These are phyloP conservation scores for Viola pubescens DNA, from an alignment of 441 rosid genomes.

Conservation along the genomic window DNA sequence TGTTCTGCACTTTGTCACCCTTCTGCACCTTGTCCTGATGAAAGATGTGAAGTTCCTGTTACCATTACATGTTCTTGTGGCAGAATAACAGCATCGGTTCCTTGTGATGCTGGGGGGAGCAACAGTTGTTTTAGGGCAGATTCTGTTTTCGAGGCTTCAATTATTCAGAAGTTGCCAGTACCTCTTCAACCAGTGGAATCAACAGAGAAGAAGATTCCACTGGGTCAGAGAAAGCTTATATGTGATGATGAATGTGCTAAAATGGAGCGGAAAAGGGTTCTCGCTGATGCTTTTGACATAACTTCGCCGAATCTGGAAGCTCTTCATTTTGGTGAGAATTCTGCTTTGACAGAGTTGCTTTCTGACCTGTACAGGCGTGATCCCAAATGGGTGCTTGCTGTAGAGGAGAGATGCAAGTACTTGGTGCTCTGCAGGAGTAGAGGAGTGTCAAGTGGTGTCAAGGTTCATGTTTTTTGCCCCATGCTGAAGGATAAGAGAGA, in stretches of 20 bases:
- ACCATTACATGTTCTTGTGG: constrained; percentile 86
- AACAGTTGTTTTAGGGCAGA: constrained; percentile 39
- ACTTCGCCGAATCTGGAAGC: constrained; percentile 69
- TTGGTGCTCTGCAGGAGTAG: constrained; percentile 82
- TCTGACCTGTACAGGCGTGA: constrained; percentile 84
- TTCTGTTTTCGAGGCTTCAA: constrained; percentile 58
- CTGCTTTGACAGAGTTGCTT: constrained; percentile 60
- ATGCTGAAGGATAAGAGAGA: constrained; percentile 96
- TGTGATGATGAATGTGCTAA: constrained; percentile 93
- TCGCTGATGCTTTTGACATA: constrained; percentile 95
- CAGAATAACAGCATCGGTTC: constrained; percentile 63
- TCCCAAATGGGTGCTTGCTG: constrained; percentile 82
- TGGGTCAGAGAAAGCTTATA: constrained; percentile 83
- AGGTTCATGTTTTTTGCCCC: constrained; percentile 92
- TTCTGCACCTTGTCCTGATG: constrained; percentile 72
- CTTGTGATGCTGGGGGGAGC: constrained; percentile 91
- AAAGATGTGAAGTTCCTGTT: constrained; percentile 71
- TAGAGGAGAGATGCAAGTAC: constrained; percentile 94
- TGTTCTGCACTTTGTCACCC: constrained; percentile 87
- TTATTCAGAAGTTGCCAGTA: constrained; percentile 61
- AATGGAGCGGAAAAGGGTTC: constrained; percentile 83
- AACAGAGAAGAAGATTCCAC: constrained; percentile 50
- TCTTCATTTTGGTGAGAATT: constrained; percentile 86
- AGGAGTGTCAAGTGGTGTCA: constrained; percentile 50
- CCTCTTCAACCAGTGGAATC: constrained; percentile 75